Conservation (phyloP, 495 filamentous ascomycete genomes). For the Melanomma pulvis-pyrius region DNA sequence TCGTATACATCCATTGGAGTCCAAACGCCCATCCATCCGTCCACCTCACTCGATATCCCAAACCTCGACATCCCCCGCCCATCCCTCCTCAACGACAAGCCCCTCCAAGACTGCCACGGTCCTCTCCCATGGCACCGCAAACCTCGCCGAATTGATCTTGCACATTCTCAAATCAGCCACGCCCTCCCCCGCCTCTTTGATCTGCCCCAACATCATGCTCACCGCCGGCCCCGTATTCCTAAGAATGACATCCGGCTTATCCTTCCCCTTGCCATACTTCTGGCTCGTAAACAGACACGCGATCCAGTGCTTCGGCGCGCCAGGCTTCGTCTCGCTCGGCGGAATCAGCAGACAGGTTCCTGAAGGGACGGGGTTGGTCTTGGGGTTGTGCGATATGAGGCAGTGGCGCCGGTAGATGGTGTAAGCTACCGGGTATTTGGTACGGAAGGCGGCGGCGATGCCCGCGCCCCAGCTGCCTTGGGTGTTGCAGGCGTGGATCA, state of each 20-base stretch:
- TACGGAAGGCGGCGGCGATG: slow-evolving; percentile 45
- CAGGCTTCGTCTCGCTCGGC: slow-evolving; percentile 33
- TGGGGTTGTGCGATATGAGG: slow-evolving; percentile 12
- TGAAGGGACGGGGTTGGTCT: slow-evolving; percentile 32
- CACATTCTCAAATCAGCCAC: slow-evolving; percentile 43
- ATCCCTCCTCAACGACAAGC: slow-evolving; percentile 37
- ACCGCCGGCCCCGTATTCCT: slow-evolving; percentile 42
- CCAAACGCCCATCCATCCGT: neutral
- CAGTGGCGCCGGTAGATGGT: slow-evolving; percentile 41
- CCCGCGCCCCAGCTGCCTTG: slow-evolving; percentile 44
- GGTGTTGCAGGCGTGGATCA: slow-evolving; percentile 50
- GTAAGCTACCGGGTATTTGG: slow-evolving; percentile 44
- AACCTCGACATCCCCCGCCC: slow-evolving; percentile 24
- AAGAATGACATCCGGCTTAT: slow-evolving; percentile 40
- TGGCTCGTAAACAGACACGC: slow-evolving; percentile 48
- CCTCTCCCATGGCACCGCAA: slow-evolving; percentile 45
- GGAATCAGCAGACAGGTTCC: slow-evolving; percentile 46
- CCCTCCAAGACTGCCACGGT: slow-evolving; percentile 42
- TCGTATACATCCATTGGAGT: too few species aligned
- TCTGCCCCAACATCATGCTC: slow-evolving; percentile 38
- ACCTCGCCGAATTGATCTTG: slow-evolving; percentile 47
- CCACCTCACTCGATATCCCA: slow-evolving; percentile 29
- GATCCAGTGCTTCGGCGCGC: slow-evolving; percentile 39
- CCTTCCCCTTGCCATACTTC: slow-evolving; percentile 39
- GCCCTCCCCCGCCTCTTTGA: slow-evolving; percentile 16